These are phyloP conservation scores for Trichosanthes truncata DNA, from an alignment of 306 rosid species.

Conservation along the genomic window DNA sequence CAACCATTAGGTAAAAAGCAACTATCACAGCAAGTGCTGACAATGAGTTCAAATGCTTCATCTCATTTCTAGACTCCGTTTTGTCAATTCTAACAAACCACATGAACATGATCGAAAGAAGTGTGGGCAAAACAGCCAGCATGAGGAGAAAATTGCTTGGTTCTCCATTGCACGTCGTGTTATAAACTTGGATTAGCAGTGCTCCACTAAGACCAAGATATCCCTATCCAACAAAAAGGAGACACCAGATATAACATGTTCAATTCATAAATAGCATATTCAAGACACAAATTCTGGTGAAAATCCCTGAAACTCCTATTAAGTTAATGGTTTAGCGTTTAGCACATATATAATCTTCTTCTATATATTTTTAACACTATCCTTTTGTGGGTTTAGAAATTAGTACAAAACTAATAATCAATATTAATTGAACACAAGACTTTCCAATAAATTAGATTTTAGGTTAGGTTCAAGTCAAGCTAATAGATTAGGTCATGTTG, in stretches of 20 bases:
- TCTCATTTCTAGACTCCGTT: conserved; percentile 24
- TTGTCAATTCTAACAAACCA: conserved; percentile 54
- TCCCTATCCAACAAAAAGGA: conserved; percentile 40
- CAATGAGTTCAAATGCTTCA: conserved; percentile 54
- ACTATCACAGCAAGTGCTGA: conserved; percentile 42
- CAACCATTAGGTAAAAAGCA: conserved; percentile 56
- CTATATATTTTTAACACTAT: neutral
- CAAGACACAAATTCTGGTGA: neutral
- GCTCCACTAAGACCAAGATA: conserved; percentile 93
- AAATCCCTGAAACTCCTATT: neutral
- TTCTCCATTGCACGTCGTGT: conserved; percentile 38
- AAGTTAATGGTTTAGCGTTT: neutral
- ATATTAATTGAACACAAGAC: no score
- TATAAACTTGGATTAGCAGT: conserved; percentile 57
- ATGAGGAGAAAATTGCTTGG: conserved; percentile 57
- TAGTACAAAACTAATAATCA: neutral
- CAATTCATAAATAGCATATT: neutral
- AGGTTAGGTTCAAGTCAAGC: no score
- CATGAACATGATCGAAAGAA: conserved; percentile 40
- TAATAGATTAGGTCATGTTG: no score
- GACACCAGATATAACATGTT: neutral
- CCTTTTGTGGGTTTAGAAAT: neutral
- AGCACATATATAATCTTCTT: neutral
- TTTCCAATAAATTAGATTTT: no score
- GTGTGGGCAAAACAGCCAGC: conserved; percentile 64